These are phyloP conservation scores for Fusarium udum DNA, from an alignment of 2,329 filamentous ascomycete species.

Conservation along the genomic window DNA sequence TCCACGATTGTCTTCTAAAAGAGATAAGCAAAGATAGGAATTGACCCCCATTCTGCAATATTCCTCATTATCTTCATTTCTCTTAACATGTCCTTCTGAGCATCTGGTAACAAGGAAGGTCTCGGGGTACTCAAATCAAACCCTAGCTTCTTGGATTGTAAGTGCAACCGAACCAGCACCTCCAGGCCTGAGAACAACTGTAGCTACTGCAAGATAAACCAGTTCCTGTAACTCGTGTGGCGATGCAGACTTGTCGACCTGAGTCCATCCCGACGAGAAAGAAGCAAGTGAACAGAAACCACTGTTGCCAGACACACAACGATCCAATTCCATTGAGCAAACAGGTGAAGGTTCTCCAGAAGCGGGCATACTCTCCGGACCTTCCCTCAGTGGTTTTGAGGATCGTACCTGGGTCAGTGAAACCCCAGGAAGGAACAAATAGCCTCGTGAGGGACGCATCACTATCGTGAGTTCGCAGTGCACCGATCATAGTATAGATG, in stretches of 20 bases:
- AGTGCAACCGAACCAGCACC: background rate
- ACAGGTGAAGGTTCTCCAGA: background rate
- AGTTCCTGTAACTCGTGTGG: background rate
- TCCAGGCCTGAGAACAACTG: background rate
- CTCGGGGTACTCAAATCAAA: fast-evolving
- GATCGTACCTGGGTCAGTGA: background rate
- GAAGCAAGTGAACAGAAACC: background rate
- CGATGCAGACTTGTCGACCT: background rate
- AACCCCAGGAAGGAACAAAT: background rate
- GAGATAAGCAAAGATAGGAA: too few relatives aligned
- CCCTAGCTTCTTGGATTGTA: background rate
- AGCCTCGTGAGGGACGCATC: background rate
- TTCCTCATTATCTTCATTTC: too few relatives aligned
- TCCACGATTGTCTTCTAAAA: too few relatives aligned
- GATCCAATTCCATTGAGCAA: background rate
- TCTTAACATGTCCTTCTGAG: too few relatives aligned
- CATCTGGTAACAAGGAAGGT: too few relatives aligned
- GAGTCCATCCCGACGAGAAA: background rate
- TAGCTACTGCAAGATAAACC: background rate
- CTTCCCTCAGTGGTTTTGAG: background rate
- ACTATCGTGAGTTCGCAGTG: background rate
- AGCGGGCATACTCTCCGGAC: background rate
- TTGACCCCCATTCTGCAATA: too few relatives aligned
- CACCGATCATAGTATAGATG: background rate
- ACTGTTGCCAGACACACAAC: background rate